Evolutionary conservation across 169 alveolate genomes (phyloP).

Genomic region (Plasmodium falciparum): DNA sequence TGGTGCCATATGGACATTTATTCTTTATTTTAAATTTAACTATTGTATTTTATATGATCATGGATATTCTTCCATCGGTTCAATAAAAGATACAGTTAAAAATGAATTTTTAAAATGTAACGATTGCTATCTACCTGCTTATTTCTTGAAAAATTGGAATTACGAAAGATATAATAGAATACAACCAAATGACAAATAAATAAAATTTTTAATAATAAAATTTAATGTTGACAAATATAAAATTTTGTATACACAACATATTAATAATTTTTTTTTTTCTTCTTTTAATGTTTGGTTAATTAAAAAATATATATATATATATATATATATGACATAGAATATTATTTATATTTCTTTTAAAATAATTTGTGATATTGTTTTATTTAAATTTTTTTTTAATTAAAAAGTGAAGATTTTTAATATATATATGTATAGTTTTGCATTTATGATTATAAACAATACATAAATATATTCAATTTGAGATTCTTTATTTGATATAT

Average conservation of each 20-base stretch:
- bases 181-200: conserved; percentile 32
- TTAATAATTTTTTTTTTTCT: neutral
- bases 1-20: conserved; percentile 86
- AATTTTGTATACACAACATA: neutral
- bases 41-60: conserved; percentile 83
- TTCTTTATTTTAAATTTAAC: conserved; percentile 79
- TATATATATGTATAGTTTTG: too few relatives aligned
- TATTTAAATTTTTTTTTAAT: too few relatives aligned
- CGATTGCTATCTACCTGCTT: conserved; percentile 83
- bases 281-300: neutral
- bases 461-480: too few relatives aligned
- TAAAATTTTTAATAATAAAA: neutral
- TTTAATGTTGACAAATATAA: too few relatives aligned
- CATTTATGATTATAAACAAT: too few relatives aligned
- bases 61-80: conserved; percentile 87
- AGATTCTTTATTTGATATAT: too few relatives aligned
- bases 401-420: too few relatives aligned
- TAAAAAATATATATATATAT: too few relatives aligned
- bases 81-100: conserved; percentile 78
- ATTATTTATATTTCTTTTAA: too few relatives aligned
- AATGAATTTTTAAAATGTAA: conserved; percentile 78
- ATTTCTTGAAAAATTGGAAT: conserved; percentile 81
- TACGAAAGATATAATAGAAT: conserved; percentile 77
- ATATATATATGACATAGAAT: too few relatives aligned
- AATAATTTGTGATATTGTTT: too few relatives aligned